Evolutionary conservation across 2,329 filamentous ascomycete species (phyloP), one percentile per base, ranked within the genome.

Genomic region (Talaromyces rugulosus): DNA sequence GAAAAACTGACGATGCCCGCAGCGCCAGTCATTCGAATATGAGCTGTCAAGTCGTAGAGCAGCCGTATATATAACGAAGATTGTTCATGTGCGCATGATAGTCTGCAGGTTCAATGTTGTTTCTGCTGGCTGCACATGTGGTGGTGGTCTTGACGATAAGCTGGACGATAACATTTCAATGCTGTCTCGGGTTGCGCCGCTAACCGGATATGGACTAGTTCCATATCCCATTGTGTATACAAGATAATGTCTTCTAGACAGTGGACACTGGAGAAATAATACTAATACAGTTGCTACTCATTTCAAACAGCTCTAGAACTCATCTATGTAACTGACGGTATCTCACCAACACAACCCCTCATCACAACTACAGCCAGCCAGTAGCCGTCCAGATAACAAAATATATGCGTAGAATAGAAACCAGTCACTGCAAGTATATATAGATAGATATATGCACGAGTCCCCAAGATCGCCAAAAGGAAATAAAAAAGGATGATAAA

Each of bases 331-430:
- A 18, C 47, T 18, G 40, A 57, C 54, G 42, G 51, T 61, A 44
- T 58, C 44, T 11, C 56, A 12, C 27, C 33, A 18, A 57, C 27
- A 40, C 9, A 34, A 34, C 28, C 2, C 56, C 54, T 34, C 44
- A 16, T 31, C 47, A 42, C 14, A 50, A 42, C 36, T 18, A 33
- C 23, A 62, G 57, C 57, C 56, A 62, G 44, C 61, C 57, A 56
- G 57, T 59, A 62, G 61, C 61, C 42, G 40, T 42, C 30, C 50
- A 53, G 18, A 28, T 33, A 55, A 23, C 23, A 31, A 58, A 55
- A 56, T 31, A 62, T 56, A 62, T 59, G 61, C 57, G 16, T 56
- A 55, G n/a, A n/a, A 58, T 27, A 50, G 50, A 18, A 54, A 34
- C 14, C 31, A 44, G 23, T 28, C 27, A 23, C 54, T 18, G 36